Conservation (phyloP, 306 rosid genomes). For the Prunus mira region DNA sequence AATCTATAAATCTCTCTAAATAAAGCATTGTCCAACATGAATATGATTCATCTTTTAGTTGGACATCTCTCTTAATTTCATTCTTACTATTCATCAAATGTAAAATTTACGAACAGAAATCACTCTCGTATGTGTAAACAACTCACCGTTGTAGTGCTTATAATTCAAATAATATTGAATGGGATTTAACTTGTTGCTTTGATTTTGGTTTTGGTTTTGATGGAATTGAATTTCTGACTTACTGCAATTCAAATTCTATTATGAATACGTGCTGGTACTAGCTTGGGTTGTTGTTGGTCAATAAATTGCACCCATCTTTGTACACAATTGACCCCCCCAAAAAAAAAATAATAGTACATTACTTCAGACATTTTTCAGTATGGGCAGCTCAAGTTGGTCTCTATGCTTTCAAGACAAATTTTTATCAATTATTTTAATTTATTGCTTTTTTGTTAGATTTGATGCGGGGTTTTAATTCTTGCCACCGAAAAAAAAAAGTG, state of each 20-base stretch:
- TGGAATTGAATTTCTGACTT: background rate
- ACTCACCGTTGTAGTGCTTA: background rate
- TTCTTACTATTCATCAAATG: no score
- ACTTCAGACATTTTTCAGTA: background rate
- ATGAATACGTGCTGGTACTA: background rate
- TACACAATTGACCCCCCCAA: background rate
- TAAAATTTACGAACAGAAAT: no score
- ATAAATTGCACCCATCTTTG: background rate
- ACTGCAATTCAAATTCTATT: background rate
- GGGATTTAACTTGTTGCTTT: no score
- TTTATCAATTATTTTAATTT: background rate
- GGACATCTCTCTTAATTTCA: no score
- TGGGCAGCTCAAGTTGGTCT: background rate
- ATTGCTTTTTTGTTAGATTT: background rate
- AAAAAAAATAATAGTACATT: background rate
- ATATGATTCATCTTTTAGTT: no score
- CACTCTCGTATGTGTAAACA: accelerated
- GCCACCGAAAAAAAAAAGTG: background rate
- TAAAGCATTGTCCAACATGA: no score
- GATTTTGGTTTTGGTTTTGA: background rate
- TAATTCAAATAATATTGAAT: background rate
- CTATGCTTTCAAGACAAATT: background rate
- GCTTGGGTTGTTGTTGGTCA: background rate
- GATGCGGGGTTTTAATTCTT: background rate
- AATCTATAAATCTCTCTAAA: no score